Percentiles rank a stretch among this genome's conserved stretches.
These are phyloP conservation scores for Clavispora phyllophila DNA, from an alignment of 805 yeast species.

Conservation along the genomic window DNA sequence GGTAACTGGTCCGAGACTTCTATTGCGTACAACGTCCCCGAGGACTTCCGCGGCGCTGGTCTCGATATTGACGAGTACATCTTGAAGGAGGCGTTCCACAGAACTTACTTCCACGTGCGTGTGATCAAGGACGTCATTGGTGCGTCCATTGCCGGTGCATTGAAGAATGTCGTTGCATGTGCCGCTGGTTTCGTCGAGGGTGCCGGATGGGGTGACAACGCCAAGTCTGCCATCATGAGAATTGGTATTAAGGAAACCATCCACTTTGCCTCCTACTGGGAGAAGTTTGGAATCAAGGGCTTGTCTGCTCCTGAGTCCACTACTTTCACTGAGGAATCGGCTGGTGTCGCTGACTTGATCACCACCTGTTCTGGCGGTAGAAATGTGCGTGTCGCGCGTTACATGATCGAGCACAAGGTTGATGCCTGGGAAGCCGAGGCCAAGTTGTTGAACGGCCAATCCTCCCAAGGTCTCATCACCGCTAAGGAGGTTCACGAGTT, in stretches of 20 bases:
- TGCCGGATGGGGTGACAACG: slow-evolving; percentile 46
- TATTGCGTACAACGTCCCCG: slow-evolving; percentile 37
- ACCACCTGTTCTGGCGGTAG: slow-evolving; percentile 46
- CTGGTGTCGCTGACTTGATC: slow-evolving; percentile 46
- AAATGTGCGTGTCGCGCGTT: slow-evolving; percentile 43
- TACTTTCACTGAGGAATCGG: slow-evolving; percentile 42
- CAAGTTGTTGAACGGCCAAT: slow-evolving; percentile 41
- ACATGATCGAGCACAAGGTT: slow-evolving; percentile 40
- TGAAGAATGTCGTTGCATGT: slow-evolving; percentile 42
- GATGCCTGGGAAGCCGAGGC: slow-evolving; percentile 40
- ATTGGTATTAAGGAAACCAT: slow-evolving; percentile 40
- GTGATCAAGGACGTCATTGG: slow-evolving; percentile 44
- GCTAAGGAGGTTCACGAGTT: slow-evolving; percentile 45
- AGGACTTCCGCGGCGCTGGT: slow-evolving; percentile 37
- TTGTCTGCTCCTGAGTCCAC: slow-evolving; percentile 32
- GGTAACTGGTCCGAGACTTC: slow-evolving; percentile 46
- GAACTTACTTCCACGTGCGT: slow-evolving; percentile 42
- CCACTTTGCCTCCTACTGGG: slow-evolving; percentile 30
- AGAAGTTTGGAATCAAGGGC: slow-evolving; percentile 19
- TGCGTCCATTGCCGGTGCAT: slow-evolving; percentile 43
- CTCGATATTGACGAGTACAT: slow-evolving; percentile 36
- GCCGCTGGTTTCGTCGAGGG: slow-evolving; percentile 46
- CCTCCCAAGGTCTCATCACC: slow-evolving; percentile 43
- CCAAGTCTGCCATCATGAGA: slow-evolving; percentile 45
- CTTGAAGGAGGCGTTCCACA: slow-evolving; percentile 41